Evolutionary conservation across 2,329 filamentous ascomycete species (phyloP).

Genomic region (Xylariomycetidae sp.): DNA sequence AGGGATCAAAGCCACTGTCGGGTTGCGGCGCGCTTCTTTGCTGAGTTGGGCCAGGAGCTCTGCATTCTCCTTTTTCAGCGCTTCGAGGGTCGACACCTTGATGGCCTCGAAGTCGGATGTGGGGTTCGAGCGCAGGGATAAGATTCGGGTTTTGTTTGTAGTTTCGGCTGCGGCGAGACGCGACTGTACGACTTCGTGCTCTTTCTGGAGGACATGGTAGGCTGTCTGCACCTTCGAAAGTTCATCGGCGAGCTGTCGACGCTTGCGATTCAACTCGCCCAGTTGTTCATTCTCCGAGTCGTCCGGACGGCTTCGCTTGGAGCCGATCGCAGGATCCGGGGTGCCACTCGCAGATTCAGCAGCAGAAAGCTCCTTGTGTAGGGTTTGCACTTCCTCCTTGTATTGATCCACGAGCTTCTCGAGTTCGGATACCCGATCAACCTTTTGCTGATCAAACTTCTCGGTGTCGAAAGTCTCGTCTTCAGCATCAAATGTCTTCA

Average conservation of each 20-base stretch:
- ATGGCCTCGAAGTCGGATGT: constrained; percentile 80
- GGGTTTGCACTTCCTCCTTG: constrained; percentile 67
- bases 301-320: constrained; percentile 59
- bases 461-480: constrained; percentile 81
- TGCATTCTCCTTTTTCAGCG: constrained; percentile 75
- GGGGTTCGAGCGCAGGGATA: constrained; percentile 87
- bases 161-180: constrained; percentile 64
- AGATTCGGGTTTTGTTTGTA: constrained; percentile 70
- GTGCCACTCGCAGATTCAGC: constrained; percentile 42
- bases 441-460: constrained; percentile 68
- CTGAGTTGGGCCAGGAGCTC: constrained; percentile 71
- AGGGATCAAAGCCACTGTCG: constrained; percentile 60
- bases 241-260: constrained; percentile 50
- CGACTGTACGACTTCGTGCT: constrained; percentile 61
- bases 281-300: constrained; percentile 63
- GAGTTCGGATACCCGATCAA: constrained; percentile 69
- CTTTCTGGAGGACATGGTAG: constrained; percentile 62
- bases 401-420: constrained; percentile 85
- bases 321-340: constrained; percentile 38
- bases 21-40: constrained; percentile 36
- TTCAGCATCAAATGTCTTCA: constrained; percentile 83
- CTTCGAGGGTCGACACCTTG: constrained; percentile 72
- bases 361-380: constrained; percentile 69
- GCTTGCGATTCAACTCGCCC: constrained; percentile 80
- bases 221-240: constrained; percentile 62